A percentile compares a stretch with the other conserved stretches of the same genome.
Conservation (phyloP, 2,329 filamentous ascomycete species). For the Trichoderma semiorbis region DNA sequence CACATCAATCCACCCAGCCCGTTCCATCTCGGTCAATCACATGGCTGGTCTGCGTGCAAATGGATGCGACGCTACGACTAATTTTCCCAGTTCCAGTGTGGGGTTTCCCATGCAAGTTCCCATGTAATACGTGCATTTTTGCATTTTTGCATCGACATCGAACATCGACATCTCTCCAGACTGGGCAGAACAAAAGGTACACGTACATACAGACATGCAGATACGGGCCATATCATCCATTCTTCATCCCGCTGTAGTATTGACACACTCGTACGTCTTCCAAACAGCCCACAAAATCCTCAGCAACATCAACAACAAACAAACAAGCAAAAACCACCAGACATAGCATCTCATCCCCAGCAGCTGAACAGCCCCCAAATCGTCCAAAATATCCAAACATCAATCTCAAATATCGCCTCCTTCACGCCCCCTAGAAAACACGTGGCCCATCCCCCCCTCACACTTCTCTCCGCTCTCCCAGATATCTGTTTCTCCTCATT, state of each 20-base stretch:
- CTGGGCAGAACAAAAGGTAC: neutral
- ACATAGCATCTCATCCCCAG: neutral
- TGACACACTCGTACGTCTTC: neutral
- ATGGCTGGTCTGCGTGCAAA: slow-evolving; percentile 8
- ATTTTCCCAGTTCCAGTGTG: neutral
- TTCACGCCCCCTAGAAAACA: neutral
- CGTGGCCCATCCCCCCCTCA: neutral
- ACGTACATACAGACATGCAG: neutral
- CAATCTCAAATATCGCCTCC: neutral
- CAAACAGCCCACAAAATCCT: neutral
- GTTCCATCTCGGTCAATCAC: neutral
- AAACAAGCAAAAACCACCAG: too few relatives aligned
- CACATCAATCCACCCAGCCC: neutral
- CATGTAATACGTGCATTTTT: neutral
- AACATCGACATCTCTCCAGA: neutral
- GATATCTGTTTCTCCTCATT: neutral
- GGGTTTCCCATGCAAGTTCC: neutral
- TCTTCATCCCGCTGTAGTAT: neutral
- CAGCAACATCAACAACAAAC: too few relatives aligned
- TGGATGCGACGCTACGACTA: neutral
- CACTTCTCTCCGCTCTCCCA: neutral
- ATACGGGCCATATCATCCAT: neutral
- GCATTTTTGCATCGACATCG: neutral
- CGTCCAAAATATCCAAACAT: neutral
- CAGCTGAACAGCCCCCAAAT: neutral